phyloP scores from a whole-genome alignment of 345 rosid species.

The Physaria fendleri region DNA sequence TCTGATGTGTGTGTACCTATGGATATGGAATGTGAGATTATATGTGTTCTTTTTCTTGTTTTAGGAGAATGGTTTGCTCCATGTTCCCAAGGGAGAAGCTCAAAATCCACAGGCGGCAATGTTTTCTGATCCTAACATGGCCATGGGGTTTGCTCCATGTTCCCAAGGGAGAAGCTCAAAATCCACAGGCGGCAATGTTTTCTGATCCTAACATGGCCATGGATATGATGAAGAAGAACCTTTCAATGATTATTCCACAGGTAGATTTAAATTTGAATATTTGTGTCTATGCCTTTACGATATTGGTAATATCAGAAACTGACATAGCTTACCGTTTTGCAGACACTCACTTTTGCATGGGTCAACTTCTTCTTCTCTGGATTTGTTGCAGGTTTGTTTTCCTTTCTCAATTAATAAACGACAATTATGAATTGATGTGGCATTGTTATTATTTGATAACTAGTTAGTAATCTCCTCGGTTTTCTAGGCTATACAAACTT shows the following conservation, averaged over 20 bases:
- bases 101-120: conserved; percentile 88
- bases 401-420: neutral
- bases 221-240: conserved; percentile 99
- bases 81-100: conserved; percentile 78
- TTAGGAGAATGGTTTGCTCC: conserved; percentile 88
- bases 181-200: conserved; percentile 97
- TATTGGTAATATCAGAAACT: conserved; percentile 6
- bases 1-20: neutral
- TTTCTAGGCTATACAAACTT: neutral
- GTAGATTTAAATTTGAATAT: conserved; percentile 27
- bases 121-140: conserved; percentile 99
- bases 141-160: too few relatives aligned
- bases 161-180: conserved; percentile 75
- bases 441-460: neutral
- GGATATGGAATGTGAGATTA: neutral
- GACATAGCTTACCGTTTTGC: conserved; percentile 29
- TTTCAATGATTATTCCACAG: conserved; percentile 99
- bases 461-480: neutral
- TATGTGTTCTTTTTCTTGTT: conserved; percentile 9
- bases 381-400: conserved; percentile 79
- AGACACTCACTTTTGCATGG: conserved; percentile 98
- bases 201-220: conserved; percentile 99
- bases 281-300: neutral
- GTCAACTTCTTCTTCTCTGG: conserved; percentile 99
- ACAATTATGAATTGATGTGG: neutral